A percentile compares a stretch with the other conserved stretches of the same genome.
Evolutionary conservation across 2,329 filamentous ascomycete genomes (phyloP).

Genomic region (Colletotrichum tamarilloi): DNA sequence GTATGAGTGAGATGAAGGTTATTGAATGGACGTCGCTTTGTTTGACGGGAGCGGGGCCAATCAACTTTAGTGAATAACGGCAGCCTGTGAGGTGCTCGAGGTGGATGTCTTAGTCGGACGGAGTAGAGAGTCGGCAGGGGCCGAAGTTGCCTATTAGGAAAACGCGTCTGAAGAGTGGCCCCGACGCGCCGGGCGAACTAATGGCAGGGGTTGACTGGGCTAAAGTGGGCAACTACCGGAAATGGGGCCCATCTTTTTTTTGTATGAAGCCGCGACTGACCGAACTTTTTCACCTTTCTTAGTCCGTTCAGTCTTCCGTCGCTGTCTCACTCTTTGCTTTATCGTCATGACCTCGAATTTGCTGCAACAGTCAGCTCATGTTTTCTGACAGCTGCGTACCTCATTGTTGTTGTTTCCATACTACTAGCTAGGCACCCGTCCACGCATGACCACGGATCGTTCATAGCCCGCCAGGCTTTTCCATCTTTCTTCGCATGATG

Average conservation of each 20-base stretch:
- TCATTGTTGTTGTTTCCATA: background rate
- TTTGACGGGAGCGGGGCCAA: conserved; percentile 13
- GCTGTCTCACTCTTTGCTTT: conserved; percentile 19
- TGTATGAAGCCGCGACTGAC: conserved; percentile 11
- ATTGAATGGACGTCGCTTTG: background rate
- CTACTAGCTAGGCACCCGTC: background rate
- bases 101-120: background rate
- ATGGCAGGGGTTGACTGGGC: conserved; percentile 25
- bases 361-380: conserved; percentile 19
- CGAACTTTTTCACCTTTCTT: conserved; percentile 28
- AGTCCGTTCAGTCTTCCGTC: background rate
- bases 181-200: conserved; percentile 25
- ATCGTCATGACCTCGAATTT: conserved; percentile 20
- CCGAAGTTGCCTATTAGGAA: conserved; percentile 1
- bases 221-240: conserved; percentile 25
- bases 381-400: conserved; percentile 10
- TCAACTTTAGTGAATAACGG: background rate
- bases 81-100: background rate
- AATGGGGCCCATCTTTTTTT: conserved; percentile 20
- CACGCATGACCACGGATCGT: conserved; percentile 9
- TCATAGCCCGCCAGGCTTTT: background rate
- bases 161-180: conserved; percentile 25
- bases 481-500: conserved; percentile 28
- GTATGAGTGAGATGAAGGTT: background rate
- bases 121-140: background rate